Percentiles rank a stretch among this genome's conserved stretches.
phyloP scores from a whole-genome alignment of 108 stramenopile species.

The Nitzschia sp. region DNA sequence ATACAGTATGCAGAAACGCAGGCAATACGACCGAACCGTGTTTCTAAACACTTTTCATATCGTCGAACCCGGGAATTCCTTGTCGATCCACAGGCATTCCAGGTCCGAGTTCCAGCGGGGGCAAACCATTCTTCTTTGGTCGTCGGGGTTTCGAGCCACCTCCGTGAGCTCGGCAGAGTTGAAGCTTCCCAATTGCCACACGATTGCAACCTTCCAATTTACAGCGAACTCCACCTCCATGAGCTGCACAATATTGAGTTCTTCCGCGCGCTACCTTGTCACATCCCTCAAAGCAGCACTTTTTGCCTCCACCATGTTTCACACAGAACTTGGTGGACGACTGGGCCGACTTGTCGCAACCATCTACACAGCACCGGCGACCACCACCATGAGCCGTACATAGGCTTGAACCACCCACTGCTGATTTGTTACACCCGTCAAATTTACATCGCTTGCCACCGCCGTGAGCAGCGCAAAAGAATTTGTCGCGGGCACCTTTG shows the following conservation, averaged over 20 bases:
- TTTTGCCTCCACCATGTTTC: slow-evolving; percentile 98
- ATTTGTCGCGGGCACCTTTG: slow-evolving; percentile 90
- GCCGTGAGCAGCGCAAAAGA: slow-evolving; percentile 92
- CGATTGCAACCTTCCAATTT: slow-evolving; percentile 92
- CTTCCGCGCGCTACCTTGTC: slow-evolving; percentile 84
- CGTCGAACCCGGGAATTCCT: slow-evolving; percentile 12
- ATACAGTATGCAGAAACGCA: too few relatives aligned
- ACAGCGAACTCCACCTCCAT: slow-evolving; percentile 96
- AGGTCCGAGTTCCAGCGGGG: neutral
- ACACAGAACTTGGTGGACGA: slow-evolving; percentile 94
- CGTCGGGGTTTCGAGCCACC: slow-evolving; percentile 52
- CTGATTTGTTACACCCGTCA: slow-evolving; percentile 92
- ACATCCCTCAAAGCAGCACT: slow-evolving; percentile 72
- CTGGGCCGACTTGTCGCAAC: slow-evolving; percentile 92
- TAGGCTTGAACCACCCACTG: slow-evolving; percentile 91
- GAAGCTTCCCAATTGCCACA: slow-evolving; percentile 90
- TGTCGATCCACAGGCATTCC: neutral
- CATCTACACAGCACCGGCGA: slow-evolving; percentile 82
- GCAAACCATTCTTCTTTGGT: neutral
- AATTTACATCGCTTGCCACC: slow-evolving; percentile 92
- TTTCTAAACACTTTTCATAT: slow-evolving; percentile 8
- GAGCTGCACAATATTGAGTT: slow-evolving; percentile 88
- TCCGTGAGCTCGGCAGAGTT: slow-evolving; percentile 93
- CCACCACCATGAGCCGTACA: slow-evolving; percentile 98
- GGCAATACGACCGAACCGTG: too few relatives aligned